phyloP scores from a whole-genome alignment of 441 rosid species.

The Adansonia gregorii region DNA sequence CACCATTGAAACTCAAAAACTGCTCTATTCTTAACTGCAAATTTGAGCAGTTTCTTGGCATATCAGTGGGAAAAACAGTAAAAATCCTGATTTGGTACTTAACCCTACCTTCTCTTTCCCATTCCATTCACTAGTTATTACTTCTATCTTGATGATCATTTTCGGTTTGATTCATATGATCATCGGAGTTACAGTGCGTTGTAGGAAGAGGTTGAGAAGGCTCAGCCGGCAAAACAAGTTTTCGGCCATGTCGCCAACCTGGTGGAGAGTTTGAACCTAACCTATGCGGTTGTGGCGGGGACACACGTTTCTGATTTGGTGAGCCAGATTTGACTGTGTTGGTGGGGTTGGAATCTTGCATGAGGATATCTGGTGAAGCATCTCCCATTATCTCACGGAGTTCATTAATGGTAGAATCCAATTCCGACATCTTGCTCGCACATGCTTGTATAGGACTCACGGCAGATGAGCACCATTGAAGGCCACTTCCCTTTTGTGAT shows the following conservation, averaged over 20 bases:
- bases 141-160: conserved; percentile 18
- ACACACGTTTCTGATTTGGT: conserved; percentile 37
- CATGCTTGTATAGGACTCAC: not conserved
- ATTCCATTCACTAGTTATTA: conserved; percentile 19
- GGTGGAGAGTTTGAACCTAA: conserved; percentile 28
- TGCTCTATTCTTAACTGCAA: not conserved
- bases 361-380: conserved; percentile 21
- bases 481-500: conserved; percentile 19
- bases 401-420: conserved; percentile 12
- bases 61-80: not conserved
- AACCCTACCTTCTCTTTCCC: not conserved
- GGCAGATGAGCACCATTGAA: conserved; percentile 23
- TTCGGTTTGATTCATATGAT: conserved; percentile 17
- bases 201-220: conserved; percentile 43
- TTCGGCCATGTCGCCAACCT: conserved; percentile 33
- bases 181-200: conserved; percentile 31
- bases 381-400: conserved; percentile 22
- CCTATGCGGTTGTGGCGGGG: conserved; percentile 31
- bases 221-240: conserved; percentile 29
- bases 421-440: conserved; percentile 9
- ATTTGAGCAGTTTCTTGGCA: not conserved
- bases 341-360: conserved; percentile 2
- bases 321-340: no score
- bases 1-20: not conserved
- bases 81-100: not conserved